phyloP scores from a whole-genome alignment of 305 asterid species.

The Striga hermonthica region DNA sequence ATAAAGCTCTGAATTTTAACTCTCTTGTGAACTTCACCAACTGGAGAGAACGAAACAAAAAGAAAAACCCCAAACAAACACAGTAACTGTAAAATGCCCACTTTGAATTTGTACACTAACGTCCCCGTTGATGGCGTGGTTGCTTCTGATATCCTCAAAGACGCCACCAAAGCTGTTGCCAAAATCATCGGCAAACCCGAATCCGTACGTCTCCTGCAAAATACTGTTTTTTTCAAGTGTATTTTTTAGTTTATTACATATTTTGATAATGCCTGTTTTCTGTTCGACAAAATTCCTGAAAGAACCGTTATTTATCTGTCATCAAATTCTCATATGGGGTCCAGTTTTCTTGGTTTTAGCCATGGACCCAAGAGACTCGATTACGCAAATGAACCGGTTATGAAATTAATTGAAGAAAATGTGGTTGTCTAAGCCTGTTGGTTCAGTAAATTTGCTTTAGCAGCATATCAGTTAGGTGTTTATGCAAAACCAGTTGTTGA shows the following conservation, averaged over 20 bases:
- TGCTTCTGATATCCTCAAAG: constrained; percentile 88
- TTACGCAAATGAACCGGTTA: not conserved
- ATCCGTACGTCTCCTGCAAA: constrained; percentile 45
- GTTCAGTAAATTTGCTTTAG: not conserved
- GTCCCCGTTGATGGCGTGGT: constrained; percentile 87
- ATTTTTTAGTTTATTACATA: not conserved
- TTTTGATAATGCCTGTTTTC: not conserved
- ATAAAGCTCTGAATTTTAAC: not conserved
- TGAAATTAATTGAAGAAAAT: not conserved
- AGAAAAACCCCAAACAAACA: not conserved
- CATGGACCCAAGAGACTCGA: too few relatives aligned
- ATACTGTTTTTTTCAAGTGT: not conserved
- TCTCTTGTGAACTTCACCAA: not conserved
- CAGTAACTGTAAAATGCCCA: constrained; percentile 56
- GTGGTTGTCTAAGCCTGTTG: not conserved
- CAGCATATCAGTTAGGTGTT: not conserved
- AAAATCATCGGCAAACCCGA: constrained; percentile 89
- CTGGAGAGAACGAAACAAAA: not conserved
- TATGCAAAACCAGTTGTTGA: constrained; percentile 4
- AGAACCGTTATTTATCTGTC: not conserved
- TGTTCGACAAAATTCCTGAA: constrained; percentile 32
- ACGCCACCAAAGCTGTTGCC: constrained; percentile 94
- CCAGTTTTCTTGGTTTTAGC: too few relatives aligned
- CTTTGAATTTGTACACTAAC: constrained; percentile 76
- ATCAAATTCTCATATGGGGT: too few relatives aligned